A percentile compares a stretch with the other conserved stretches of the same genome.
Conservation (phyloP, 768 basidiomycete species). For the Neoboletus brunneissimus region DNA sequence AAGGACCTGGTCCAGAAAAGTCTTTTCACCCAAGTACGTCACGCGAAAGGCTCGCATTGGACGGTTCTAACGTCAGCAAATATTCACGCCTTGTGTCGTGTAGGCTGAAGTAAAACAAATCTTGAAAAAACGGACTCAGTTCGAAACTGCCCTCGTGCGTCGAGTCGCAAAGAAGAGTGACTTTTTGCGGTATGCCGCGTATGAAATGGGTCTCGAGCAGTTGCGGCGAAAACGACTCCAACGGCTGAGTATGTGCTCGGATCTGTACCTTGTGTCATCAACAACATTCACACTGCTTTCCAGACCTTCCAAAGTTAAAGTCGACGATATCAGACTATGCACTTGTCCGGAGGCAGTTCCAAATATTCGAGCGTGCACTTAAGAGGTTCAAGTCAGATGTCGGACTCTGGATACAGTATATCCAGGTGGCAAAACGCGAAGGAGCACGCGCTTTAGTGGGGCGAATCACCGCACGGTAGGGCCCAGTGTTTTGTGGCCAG, state of each 20-base stretch:
- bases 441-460: constrained; percentile 78
- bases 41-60: not conserved
- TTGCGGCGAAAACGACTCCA: constrained; percentile 72
- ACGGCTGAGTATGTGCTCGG: constrained; percentile 56
- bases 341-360: constrained; percentile 78
- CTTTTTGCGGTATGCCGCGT: constrained; percentile 87
- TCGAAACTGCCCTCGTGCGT: constrained; percentile 81
- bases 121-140: constrained; percentile 76
- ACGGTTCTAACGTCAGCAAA: not conserved
- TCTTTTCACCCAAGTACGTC: constrained; percentile 73
- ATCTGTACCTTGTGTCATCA: not conserved
- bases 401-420: constrained; percentile 85
- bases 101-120: constrained; percentile 83
- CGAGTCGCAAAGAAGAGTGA: constrained; percentile 83
- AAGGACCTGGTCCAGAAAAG: constrained; percentile 86
- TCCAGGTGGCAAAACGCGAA: constrained; percentile 78
- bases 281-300: not conserved
- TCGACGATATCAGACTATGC: constrained; percentile 81
- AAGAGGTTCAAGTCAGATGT: constrained; percentile 88
- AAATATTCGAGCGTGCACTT: constrained; percentile 88
- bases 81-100: not conserved
- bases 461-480: constrained; percentile 77
- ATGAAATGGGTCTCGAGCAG: constrained; percentile 86
- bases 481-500: not conserved
- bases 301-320: constrained; percentile 35